Base-by-base conservation (phyloP, 805 yeast species). In the Pichia exigua region DNA sequence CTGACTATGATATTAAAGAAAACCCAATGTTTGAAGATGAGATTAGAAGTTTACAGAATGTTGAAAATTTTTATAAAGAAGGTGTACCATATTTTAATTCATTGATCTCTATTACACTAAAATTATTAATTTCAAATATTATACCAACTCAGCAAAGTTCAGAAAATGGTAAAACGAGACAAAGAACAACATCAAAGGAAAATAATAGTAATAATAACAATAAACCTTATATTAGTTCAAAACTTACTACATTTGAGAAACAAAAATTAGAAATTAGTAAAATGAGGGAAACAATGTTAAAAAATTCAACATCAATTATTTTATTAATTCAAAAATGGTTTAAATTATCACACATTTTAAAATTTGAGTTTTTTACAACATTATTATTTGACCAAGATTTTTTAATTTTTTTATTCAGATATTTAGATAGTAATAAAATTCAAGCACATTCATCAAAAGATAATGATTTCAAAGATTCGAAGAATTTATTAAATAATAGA, bases 321-420 rank as follows among this genome's bases (percentile, higher is more conserved):
- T 58, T 69, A 12, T 59, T 79, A 21, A 62, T 94, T 21, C 63
- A 84, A 35, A 77, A 76, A 59, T 91, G 97, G 97, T 84, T 87
- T 64, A 87, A 86, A 62, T 65, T 76, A 11, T 84, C 81, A 44
- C 97, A 94, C 64, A 70, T 89, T 2, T 65, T 91, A 56, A 91
- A 92, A 64, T 83, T 76, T 64, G 95, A 89, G 63, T 87, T 83
- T 59, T 69, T 92, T 15, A 66, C 85, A 8, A 77, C 87, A 0
- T 63, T 91, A 43, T 65, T 94, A 26, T 86, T 84, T 65, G 98
- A 94, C 64, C 78, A 84, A 28, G 81, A 82, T 52, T 85, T 68
- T 54, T 75, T 76, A 48, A 54, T 69, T 35, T 57, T 67, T 10
- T 63, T 73, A 11, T 70, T 72, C 59, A 64, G 65, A 47, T 60